Base-by-base conservation (phyloP, 2,329 filamentous ascomycete species). In the Pestalotiopsis sp. region DNA sequence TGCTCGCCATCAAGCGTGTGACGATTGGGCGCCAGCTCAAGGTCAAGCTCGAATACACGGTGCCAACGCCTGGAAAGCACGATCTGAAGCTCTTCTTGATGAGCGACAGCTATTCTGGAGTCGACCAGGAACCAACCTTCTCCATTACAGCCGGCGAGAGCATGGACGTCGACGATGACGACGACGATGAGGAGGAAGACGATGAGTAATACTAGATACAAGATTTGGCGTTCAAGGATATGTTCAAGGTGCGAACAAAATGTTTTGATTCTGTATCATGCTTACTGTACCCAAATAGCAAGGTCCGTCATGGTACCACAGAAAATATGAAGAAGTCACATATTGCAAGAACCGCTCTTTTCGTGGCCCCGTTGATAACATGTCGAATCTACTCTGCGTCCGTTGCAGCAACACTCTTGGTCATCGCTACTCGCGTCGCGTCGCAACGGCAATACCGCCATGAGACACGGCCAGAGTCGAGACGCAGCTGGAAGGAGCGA, bases 91-190 rank as follows among this genome's bases (percentile, higher is more conserved):
- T 98, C 72, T 97, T 94, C 82, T 84, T 99, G 78, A 98, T 99
- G 92, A 96, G 95, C 79, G 96, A 99, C 83, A 95, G 93, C 80
- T 99, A 99, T 80, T 89, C 98, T 45, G 96, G 96, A 31, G 94
- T 99, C 66, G 97, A 99, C 83, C 96, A 99, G 83, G 97, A 97
- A 77, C 94, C 95, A 67, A 90, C 90, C 4, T 98, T 99, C 80
- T 91, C 89, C 68, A 90, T 99, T 59, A 91, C 88, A 66, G 96
- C 93, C 36, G 93, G 91, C 1, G 96, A 99, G 81, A 94, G 94
- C 4, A 97, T 96, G 93, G 96, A 98, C 68, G 94, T 98, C 77
- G 95, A 97, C 79, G 92, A 93, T 61, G 93, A 95, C 0, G 94
- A 96, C 59, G 94, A 95, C 25, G 92, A 93, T 12, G 91, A 92